A percentile compares a stretch with the other conserved stretches of the same genome.
Evolutionary conservation across 305 asterid genomes (phyloP).

Genomic region (Fraxinus xanthoxyloides): DNA sequence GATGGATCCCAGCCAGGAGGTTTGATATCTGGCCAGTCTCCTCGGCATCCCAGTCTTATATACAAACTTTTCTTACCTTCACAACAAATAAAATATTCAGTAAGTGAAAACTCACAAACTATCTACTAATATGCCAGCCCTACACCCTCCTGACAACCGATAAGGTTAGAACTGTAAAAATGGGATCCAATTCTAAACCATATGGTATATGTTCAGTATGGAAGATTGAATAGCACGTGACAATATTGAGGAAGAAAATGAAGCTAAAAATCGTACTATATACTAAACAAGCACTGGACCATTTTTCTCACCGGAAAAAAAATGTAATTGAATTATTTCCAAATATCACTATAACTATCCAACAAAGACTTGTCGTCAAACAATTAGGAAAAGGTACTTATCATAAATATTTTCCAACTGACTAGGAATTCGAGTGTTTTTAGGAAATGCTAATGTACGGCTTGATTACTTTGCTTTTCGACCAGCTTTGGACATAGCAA

Average conservation of each 20-base stretch:
- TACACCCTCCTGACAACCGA: background rate
- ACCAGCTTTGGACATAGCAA: background rate
- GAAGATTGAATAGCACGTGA: background rate
- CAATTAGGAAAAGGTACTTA: background rate
- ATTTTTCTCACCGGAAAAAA: background rate
- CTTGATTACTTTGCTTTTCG: background rate
- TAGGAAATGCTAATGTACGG: background rate
- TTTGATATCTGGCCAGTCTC: conserved; percentile 92
- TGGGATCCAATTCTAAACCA: background rate
- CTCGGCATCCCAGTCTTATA: conserved; percentile 78
- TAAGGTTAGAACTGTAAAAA: background rate
- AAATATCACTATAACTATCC: background rate
- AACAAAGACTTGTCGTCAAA: background rate
- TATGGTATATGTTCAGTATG: background rate
- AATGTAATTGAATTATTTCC: background rate
- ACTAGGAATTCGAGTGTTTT: background rate
- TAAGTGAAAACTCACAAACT: background rate
- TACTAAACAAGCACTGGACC: background rate
- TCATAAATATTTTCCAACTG: background rate
- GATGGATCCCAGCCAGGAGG: conserved; percentile 79
- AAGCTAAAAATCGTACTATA: background rate
- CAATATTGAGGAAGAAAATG: background rate
- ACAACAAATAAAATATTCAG: background rate
- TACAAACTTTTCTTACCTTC: conserved; percentile 76
- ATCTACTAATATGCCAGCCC: background rate